A percentile compares a stretch with the other conserved stretches of the same genome.
Conservation (phyloP, 1,284 basidiomycete genomes). For the Fistulinella staudtii region DNA sequence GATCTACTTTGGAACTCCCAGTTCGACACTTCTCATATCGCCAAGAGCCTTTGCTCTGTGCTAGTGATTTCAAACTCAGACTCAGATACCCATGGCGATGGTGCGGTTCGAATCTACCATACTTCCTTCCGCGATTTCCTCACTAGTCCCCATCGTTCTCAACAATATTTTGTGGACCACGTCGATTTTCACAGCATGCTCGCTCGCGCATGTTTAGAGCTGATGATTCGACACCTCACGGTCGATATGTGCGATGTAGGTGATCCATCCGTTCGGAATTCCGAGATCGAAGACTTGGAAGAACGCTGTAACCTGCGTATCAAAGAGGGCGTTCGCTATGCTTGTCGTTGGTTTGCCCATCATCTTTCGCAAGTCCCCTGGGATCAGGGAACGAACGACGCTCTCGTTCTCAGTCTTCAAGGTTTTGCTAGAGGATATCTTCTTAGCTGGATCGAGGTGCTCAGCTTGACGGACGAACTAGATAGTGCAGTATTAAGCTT, state of each 20-base stretch:
- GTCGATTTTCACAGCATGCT: slow-evolving; percentile 12
- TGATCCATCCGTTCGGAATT: slow-evolving; percentile 15
- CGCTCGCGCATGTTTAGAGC: slow-evolving; percentile 16
- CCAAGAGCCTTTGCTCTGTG: slow-evolving; percentile 17
- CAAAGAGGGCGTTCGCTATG: slow-evolving; percentile 17
- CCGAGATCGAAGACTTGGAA: slow-evolving; percentile 14
- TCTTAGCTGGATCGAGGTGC: slow-evolving; percentile 22
- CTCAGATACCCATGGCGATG: slow-evolving; percentile 2
- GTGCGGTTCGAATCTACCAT: slow-evolving; percentile 19
- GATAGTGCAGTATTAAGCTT: slow-evolving; percentile 14
- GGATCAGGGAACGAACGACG: slow-evolving; percentile 1
- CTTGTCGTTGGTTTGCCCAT: slow-evolving; percentile 22
- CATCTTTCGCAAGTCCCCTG: slow-evolving; percentile 15
- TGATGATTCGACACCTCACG: slow-evolving; percentile 16
- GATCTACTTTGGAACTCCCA: slow-evolving; percentile 12
- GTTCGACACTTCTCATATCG: slow-evolving; percentile 7
- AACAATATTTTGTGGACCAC: slow-evolving; percentile 12
- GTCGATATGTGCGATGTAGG: slow-evolving; percentile 16
- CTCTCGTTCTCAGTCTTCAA: slow-evolving; percentile 13
- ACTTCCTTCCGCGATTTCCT: slow-evolving; percentile 27
- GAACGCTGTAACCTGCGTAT: slow-evolving; percentile 11
- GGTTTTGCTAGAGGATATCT: slow-evolving; percentile 11
- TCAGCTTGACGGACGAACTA: slow-evolving; percentile 19
- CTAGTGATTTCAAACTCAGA: slow-evolving; percentile 11
- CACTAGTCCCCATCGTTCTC: slow-evolving; percentile 14